Base-by-base conservation (phyloP, 2,329 filamentous ascomycete species). In the Arthrobotrys musiformis region DNA sequence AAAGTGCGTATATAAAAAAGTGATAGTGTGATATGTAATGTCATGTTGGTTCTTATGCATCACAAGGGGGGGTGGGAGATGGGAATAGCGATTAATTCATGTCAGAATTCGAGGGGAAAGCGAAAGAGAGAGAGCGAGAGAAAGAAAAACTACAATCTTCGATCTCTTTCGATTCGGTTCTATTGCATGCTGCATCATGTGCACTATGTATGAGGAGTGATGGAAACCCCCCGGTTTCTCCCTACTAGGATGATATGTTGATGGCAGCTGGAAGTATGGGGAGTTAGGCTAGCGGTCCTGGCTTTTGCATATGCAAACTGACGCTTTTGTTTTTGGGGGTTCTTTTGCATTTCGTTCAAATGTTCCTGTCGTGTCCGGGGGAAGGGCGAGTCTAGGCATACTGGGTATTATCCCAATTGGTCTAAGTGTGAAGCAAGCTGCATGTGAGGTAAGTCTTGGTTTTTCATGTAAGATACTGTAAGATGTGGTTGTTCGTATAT, bases 131-230 rank as follows among this genome's bases (percentile, higher is more conserved):
- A 42, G 19, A 6, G 40, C n/a, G 24, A 6, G 40, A 35, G 15
- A 40, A n/a, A 46, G n/a, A 69, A 56, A 22, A 13, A 11, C 5
- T 13, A 48, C 22, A 33, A 63, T 70, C 58, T 77, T 77, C 73
- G 73, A 70, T 77, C 33, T 52, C 37, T 70, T 77, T 77, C 73
- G 73, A 77, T 77, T 61, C 56, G 52, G 52, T 77, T 77, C 73
- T 67, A n/a, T 56, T 62, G 61, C 66, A 70, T 77, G 35, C 68
- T 72, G 68, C 68, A 72, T 30, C n/a, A 64, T 64, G 44, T 72
- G 58, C 28, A 33, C n/a, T 58, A 54, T 63, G 44, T n/a, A n/a
- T n/a, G n/a, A n/a, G 24, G 22, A 24, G 24, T 56, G 35, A 28
- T 37, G 48, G 54, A 58, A 26, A n/a, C 40, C n/a, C n/a, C n/a